Evolutionary conservation across 1,284 basidiomycete species (phyloP).

Genomic region (Cryptococcus amylolentus): DNA sequence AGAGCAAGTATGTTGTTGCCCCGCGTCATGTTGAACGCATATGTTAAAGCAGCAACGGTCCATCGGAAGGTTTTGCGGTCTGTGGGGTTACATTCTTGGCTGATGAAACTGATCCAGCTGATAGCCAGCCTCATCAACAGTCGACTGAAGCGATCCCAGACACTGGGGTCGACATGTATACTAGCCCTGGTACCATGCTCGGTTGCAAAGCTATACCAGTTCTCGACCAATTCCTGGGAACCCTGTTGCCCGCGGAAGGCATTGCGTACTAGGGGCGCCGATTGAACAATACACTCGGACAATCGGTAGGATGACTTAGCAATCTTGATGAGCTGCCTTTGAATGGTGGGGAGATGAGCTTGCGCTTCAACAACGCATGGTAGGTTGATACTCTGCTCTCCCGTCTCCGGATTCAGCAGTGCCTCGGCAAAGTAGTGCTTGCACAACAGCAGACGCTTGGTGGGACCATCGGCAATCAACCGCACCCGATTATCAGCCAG

Average conservation of each 20-base stretch:
- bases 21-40: conserved; percentile 83
- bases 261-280: conserved; percentile 74
- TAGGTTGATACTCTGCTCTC: conserved; percentile 33
- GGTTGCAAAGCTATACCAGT: conserved; percentile 96
- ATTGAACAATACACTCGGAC: conserved; percentile 88
- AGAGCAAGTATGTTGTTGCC: conserved; percentile 88
- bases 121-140: conserved; percentile 83
- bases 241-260: conserved; percentile 61
- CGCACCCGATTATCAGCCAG: conserved; percentile 78
- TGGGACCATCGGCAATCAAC: conserved; percentile 82
- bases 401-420: conserved; percentile 53
- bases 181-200: conserved; percentile 81
- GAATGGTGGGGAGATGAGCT: conserved; percentile 86
- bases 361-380: conserved; percentile 75
- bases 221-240: conserved; percentile 85
- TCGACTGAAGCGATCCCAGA: conserved; percentile 72
- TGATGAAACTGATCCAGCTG: conserved; percentile 97
- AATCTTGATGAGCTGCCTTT: conserved; percentile 87
- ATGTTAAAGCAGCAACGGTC: conserved; percentile 95
- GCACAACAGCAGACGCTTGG: conserved; percentile 67
- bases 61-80: conserved; percentile 97
- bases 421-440: conserved; percentile 73
- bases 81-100: conserved; percentile 94
- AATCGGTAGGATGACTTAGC: conserved; percentile 81
- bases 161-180: conserved; percentile 74